Evolutionary conservation across 2,329 filamentous ascomycete species (phyloP), one percentile per base, ranked within the genome.

Genomic region (Aspergillus melleus): DNA sequence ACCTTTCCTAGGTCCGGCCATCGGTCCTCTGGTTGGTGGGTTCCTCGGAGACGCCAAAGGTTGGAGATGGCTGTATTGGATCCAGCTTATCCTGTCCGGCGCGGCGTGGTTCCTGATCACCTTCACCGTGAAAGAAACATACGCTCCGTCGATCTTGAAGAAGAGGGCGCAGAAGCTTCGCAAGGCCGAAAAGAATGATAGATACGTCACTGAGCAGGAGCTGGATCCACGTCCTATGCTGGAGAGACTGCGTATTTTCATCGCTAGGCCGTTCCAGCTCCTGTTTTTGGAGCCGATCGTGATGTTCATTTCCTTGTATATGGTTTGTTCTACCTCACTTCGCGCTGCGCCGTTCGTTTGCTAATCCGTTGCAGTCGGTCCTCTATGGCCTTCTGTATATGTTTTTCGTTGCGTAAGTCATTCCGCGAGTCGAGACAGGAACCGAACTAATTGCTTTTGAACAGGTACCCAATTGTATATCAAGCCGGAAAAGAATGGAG

Each of bases 11-110:
- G 73, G 73, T 4, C 76, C 76, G 1, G 68, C 77, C 60, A 65
- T 80, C 51, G 80, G 76, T 1, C 78, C 77, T 5, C 71, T 85
- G 2, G 79, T 79, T 29, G 83, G 83, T 9, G 82, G 80, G 0
- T 84, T 81, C 55, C 70, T 85, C 1, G 76, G 77, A 0, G 68
- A 77, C n/a, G 77, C 74, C 1, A 72, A 73, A 24, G 80, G 78
- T 0, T 85, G 83, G 82, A 68, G 81, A 24, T 85, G 83, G 83
- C 76, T 80, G 4, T 49, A 61, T 6, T 52, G 59, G 5, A 19
- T 56, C 29, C 50, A 39, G 16, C 51, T 52, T 11, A 44, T 55
- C 11, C 24, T 54, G 0, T 20, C 29, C 8, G 55, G 36, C 3
- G 20, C 39, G 6, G 20, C 52, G 8, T 20, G 32, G 3, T 20